Evolutionary conservation across 2,329 filamentous ascomycete species (phyloP).

Genomic region (Lecanicillium sp.): DNA sequence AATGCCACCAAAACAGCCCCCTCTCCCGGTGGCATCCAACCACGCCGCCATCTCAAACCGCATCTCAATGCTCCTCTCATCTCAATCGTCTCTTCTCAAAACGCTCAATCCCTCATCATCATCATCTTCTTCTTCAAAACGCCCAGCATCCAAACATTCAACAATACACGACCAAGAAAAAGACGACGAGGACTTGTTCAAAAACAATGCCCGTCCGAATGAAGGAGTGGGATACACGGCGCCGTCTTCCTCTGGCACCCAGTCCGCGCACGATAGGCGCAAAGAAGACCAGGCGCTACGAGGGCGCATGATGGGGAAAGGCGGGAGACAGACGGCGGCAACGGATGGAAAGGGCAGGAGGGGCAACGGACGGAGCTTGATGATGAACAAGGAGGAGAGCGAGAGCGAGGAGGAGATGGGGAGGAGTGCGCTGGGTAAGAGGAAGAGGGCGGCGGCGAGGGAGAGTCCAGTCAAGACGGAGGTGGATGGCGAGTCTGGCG

Average conservation of each 20-base stretch:
- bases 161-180: conserved; percentile 10
- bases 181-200: conserved; percentile 19
- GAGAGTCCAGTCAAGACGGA: conserved; percentile 3
- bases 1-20: conserved; percentile 14
- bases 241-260: neutral
- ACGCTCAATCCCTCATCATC: conserved; percentile 14
- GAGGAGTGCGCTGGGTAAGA: conserved; percentile 28
- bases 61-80: conserved; percentile 30
- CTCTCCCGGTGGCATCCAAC: conserved; percentile 28
- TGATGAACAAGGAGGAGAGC: conserved; percentile 17
- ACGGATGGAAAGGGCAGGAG: conserved; percentile 17
- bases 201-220: conserved; percentile 19
- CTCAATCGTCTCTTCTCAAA: conserved; percentile 24
- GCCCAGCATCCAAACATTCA: conserved; percentile 6
- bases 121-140: conserved; percentile 5
- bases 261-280: conserved; percentile 15
- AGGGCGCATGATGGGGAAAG: conserved; percentile 20
- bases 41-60: conserved; percentile 31
- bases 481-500: neutral
- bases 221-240: conserved; percentile 32
- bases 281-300: conserved; percentile 22
- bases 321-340: conserved; percentile 8
- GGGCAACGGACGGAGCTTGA: conserved; percentile 8
- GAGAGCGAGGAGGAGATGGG: conserved; percentile 27
- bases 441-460: conserved; percentile 21